Base-by-base conservation (phyloP, 345 rosid genomes). In the Sisymbrium altissimum region DNA sequence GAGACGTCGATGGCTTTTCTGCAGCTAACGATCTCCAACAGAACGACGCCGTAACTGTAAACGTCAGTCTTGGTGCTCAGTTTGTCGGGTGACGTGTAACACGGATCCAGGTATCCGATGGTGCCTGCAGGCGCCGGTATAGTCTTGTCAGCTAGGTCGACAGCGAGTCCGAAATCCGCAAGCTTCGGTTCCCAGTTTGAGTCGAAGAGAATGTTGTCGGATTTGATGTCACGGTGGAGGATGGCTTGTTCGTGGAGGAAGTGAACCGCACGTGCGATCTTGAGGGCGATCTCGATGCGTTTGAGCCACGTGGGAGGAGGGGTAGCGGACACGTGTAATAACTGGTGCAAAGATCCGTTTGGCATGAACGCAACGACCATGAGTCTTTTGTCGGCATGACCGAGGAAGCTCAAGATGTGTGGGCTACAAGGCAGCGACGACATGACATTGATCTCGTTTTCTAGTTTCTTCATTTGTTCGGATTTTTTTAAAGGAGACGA, bases 301-400 rank as follows among this genome's bases (percentile, higher is more conserved):
- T 69, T 72, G 2, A 80, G 77, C 96, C 96, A 92, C 6, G 81
- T 40, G 21, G 83, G 81, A 10, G 80, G 82, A 18, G 81, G 77
- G 4, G 70, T 0, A 7, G 78, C 3, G 0, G 81, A 43, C 45
- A 23, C 77, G 71, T 92, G 98, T 39, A 92, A 50, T 45, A 83
- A 44, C 27, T 86, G 84, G 64, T 87, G 82, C 62, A 92, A 82
- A 0, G 96, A 84, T 29, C 89, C 94, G 53, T 86, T 87, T 14
- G 92, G 92, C 94, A 92, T 85, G 68, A 74, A 83, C 84, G 89
- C 96, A 61, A 87, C 73, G n/a, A 89, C 89, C 81, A 92, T 57
- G 19, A 89, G 78, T 59, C 69, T 76, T 73, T 75, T 75, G 21
- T 71, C 33, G 40, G 81, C 64, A 14, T 65, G 72, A 7, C 95